These are phyloP conservation scores for Selenicereus undatus DNA, from an alignment of 148 eudicot genomes.

Conservation along the genomic window DNA sequence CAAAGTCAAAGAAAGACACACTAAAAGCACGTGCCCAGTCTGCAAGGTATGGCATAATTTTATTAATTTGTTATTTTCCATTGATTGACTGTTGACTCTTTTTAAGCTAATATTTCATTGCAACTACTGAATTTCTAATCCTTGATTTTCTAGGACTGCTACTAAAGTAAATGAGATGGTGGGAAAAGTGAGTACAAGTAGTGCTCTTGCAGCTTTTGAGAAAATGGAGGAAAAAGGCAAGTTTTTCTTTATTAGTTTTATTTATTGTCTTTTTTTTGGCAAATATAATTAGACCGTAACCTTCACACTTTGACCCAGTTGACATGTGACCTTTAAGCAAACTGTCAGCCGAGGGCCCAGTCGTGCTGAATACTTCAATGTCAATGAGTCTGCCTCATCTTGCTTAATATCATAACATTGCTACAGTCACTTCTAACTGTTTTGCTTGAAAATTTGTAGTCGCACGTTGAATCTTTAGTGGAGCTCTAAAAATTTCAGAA, in stretches of 20 bases:
- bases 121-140: conserved; percentile 6
- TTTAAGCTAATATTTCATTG: conserved; percentile 7
- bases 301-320: no score
- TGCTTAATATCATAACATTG: not conserved
- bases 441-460: not conserved
- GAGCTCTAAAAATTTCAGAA: not conserved
- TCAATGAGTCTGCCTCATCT: no score
- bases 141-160: conserved; percentile 59
- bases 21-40: conserved; percentile 98
- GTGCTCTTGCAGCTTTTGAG: conserved; percentile 96
- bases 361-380: no score
- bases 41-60: conserved; percentile 56
- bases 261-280: not conserved
- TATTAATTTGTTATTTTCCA: not conserved
- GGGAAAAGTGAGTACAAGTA: conserved; percentile 90
- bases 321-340: not conserved
- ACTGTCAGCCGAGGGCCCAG: no score
- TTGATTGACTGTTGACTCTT: not conserved
- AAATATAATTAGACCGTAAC: not conserved
- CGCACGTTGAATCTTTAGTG: not conserved
- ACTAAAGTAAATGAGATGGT: conserved; percentile 91
- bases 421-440: not conserved
- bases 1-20: conserved; percentile 92
- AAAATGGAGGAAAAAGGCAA: conserved; percentile 98
- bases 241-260: not conserved